These are phyloP conservation scores for Candida arabinofermentans DNA, from an alignment of 805 yeast species.

Conservation along the genomic window DNA sequence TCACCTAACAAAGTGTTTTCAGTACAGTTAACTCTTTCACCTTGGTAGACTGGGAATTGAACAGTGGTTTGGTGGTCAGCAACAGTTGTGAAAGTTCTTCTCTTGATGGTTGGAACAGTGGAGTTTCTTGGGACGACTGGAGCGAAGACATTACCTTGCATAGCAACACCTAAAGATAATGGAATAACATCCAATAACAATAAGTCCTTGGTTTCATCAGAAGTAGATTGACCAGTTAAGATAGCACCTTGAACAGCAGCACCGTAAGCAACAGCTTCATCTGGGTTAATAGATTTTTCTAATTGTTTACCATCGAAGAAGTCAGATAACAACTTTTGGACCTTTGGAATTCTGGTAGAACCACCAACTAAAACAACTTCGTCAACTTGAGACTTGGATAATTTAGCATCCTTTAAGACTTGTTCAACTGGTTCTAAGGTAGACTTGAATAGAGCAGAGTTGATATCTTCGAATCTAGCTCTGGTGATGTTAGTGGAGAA, in stretches of 20 bases:
- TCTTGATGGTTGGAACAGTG: slow-evolving; percentile 98
- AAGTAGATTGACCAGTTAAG: slow-evolving; percentile 86
- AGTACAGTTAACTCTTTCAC: slow-evolving; percentile 98
- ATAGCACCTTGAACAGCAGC: slow-evolving; percentile 99
- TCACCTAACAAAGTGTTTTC: slow-evolving; percentile 98
- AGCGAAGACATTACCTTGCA: slow-evolving; percentile 99
- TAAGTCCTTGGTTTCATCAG: slow-evolving; percentile 92
- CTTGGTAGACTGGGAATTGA: slow-evolving; percentile 98
- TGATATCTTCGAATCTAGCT: slow-evolving; percentile 96
- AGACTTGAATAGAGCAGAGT: slow-evolving; percentile 89
- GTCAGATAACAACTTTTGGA: slow-evolving; percentile 90
- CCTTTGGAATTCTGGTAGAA: slow-evolving; percentile 98
- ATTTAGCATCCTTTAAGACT: slow-evolving; percentile 88
- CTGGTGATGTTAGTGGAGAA: slow-evolving; percentile 91
- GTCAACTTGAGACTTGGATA: slow-evolving; percentile 79
- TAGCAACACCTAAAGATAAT: slow-evolving; percentile 98
- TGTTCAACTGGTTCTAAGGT: slow-evolving; percentile 93
- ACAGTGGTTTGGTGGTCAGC: slow-evolving; percentile 99
- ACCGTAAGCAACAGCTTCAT: slow-evolving; percentile 99
- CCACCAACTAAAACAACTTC: slow-evolving; percentile 98
- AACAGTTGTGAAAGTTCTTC: slow-evolving; percentile 98
- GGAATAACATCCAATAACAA: slow-evolving; percentile 97
- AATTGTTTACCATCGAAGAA: slow-evolving; percentile 96
- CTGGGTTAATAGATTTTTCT: slow-evolving; percentile 96
- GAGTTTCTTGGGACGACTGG: slow-evolving; percentile 99